Evolutionary conservation across 176 grass and related monocot genomes (phyloP).

Genomic region (Guadua angustifolia): DNA sequence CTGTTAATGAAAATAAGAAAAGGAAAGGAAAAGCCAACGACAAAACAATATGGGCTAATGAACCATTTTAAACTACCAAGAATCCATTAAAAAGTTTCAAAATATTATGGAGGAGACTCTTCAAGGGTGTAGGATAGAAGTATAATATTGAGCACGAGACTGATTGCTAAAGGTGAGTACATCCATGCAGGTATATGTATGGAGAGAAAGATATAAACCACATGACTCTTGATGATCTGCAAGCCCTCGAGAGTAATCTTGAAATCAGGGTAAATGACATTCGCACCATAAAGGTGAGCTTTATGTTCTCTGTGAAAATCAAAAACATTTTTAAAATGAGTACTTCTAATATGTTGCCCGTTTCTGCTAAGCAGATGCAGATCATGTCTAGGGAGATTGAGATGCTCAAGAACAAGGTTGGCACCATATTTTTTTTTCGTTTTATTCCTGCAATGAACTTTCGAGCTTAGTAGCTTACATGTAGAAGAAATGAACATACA

Average conservation of each 20-base stretch:
- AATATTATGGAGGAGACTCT: constrained; percentile 10
- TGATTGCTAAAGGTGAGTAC: constrained; percentile 7
- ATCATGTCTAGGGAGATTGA: constrained; percentile 74
- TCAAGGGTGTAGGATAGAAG: constrained; percentile 11
- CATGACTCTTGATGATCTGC: constrained; percentile 76
- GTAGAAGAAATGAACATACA: not conserved
- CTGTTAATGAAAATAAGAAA: not conserved
- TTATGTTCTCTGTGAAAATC: not conserved
- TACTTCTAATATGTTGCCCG: not conserved
- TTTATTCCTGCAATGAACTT: constrained; percentile 4
- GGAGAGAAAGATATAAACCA: constrained; percentile 49
- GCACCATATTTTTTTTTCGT: not conserved
- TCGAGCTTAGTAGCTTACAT: not conserved
- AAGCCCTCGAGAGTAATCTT: constrained; percentile 74
- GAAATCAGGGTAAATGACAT: constrained; percentile 69
- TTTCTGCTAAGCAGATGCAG: constrained; percentile 72
- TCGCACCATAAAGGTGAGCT: constrained; percentile 59
- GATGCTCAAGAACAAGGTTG: constrained; percentile 79
- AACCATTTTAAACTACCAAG: not conserved
- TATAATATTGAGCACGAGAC: not conserved
- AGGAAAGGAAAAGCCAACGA: not conserved
- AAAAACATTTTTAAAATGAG: not conserved
- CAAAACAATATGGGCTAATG: not conserved
- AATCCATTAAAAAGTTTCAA: not conserved
- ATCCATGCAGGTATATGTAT: constrained; percentile 65